phyloP scores from a whole-genome alignment of 345 rosid species.

The Eucalyptus cloeziana region DNA sequence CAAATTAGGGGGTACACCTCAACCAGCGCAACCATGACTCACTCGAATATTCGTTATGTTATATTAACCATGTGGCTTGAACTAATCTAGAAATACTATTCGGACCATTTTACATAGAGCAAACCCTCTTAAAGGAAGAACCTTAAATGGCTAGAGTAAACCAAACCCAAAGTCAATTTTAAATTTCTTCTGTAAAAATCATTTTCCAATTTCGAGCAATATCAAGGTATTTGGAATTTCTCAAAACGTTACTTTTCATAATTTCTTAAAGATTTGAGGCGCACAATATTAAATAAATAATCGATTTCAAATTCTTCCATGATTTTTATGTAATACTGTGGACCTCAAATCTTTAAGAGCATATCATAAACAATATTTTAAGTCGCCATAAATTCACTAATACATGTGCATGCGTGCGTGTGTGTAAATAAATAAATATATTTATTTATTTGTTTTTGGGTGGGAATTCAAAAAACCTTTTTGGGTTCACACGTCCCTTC shows the following conservation, averaged over 20 bases:
- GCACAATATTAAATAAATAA: not conserved
- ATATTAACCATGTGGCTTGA: not conserved
- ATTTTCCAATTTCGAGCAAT: not conserved
- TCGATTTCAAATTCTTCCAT: not conserved
- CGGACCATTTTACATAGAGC: not conserved
- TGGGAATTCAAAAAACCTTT: not conserved
- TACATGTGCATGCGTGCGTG: no score
- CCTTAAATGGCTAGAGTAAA: not conserved
- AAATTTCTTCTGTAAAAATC: not conserved
- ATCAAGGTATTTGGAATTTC: not conserved
- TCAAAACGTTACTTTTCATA: not conserved
- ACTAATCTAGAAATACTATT: not conserved
- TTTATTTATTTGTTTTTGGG: no score
- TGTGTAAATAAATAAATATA: no score
- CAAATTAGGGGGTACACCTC: no score
- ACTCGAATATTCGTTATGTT: not conserved
- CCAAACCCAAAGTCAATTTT: not conserved
- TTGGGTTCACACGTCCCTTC: not conserved
- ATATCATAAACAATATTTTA: not conserved
- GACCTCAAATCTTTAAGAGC: not conserved
- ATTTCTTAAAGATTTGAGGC: not conserved
- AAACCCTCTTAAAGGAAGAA: not conserved
- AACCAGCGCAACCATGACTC: no score
- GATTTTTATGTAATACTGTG: not conserved
- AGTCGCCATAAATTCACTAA: not conserved